A percentile compares a stretch with the other conserved stretches of the same genome.
These are phyloP conservation scores for Arthrobotrys sphaeroides DNA, from an alignment of 2,329 filamentous ascomycete genomes.

Conservation along the genomic window DNA sequence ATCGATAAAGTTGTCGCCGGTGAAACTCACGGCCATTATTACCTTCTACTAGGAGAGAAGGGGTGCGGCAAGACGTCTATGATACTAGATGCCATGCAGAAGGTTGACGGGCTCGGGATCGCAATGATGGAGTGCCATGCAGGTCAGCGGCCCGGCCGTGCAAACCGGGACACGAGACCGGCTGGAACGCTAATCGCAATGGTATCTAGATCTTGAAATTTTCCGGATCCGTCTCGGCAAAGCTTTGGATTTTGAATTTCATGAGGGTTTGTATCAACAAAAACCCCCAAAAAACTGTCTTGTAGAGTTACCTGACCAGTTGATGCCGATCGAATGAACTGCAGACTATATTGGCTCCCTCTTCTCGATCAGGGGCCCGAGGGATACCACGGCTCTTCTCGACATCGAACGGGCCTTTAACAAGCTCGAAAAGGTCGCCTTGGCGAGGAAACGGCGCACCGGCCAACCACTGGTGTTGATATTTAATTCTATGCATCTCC, in stretches of 20 bases:
- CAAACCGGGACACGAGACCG: not conserved
- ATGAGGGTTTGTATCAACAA: constrained; percentile 52
- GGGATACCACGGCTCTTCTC: constrained; percentile 88
- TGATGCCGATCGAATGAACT: constrained; percentile 61
- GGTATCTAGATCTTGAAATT: constrained; percentile 77
- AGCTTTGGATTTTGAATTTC: constrained; percentile 90
- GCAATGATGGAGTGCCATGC: constrained; percentile 97
- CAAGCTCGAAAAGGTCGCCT: constrained; percentile 94
- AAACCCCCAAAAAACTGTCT: too few species aligned
- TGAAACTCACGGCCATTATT: constrained; percentile 79
- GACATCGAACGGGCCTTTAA: constrained; percentile 98
- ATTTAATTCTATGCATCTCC: constrained; percentile 90
- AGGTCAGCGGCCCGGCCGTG: constrained; percentile 31
- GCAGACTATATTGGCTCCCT: constrained; percentile 92
- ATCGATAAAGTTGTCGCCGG: constrained; percentile 87
- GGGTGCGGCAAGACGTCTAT: constrained; percentile 97
- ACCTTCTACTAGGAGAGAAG: constrained; percentile 72
- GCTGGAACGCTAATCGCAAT: not conserved
- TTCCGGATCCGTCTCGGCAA: constrained; percentile 93
- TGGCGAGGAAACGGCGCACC: constrained; percentile 70
- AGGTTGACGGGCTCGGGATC: constrained; percentile 85
- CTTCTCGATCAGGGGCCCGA: constrained; percentile 90
- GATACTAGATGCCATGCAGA: constrained; percentile 93
- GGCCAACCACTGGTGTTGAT: constrained; percentile 83
- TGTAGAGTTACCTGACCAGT: not conserved